These are phyloP conservation scores for Pseudocercospora macadamiae DNA, from an alignment of 2,329 filamentous ascomycete genomes.

Conservation along the genomic window DNA sequence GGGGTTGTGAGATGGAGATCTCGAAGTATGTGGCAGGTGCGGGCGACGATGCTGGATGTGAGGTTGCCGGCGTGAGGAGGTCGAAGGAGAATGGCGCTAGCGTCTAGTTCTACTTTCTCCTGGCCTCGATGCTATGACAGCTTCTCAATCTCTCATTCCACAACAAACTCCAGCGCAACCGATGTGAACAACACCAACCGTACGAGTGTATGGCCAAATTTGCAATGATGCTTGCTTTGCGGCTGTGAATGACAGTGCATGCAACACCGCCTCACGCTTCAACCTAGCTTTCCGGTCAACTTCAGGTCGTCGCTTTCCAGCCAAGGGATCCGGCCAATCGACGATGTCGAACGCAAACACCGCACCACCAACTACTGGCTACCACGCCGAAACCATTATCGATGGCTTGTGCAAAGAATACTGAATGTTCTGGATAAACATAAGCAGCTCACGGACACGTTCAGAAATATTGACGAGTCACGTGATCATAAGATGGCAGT, in stretches of 20 bases:
- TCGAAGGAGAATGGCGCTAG: slow-evolving; percentile 5
- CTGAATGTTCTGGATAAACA: background rate
- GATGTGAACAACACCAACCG: background rate
- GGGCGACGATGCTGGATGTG: slow-evolving; percentile 7
- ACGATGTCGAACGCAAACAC: slow-evolving; percentile 1
- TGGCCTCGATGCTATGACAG: background rate
- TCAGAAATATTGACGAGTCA: too few species aligned
- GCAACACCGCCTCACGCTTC: background rate
- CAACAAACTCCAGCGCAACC: slow-evolving; percentile 2
- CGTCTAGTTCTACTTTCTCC: background rate
- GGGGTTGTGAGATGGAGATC: background rate
- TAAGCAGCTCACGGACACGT: background rate
- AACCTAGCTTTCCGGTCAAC: slow-evolving; percentile 1
- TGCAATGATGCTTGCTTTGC: background rate
- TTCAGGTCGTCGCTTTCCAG: background rate
- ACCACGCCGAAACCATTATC: background rate
- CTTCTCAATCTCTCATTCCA: slow-evolving; percentile 1
- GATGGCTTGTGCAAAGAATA: background rate
- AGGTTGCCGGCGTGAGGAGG: slow-evolving; percentile 8
- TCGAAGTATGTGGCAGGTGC: background rate
- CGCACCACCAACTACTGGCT: background rate
- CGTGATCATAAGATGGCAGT: background rate
- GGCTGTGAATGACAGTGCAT: background rate
- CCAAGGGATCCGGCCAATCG: background rate
- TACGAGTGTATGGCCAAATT: background rate